These are phyloP conservation scores for Trypanosoma mega DNA, from an alignment of 208 protist genomes.

Conservation along the genomic window DNA sequence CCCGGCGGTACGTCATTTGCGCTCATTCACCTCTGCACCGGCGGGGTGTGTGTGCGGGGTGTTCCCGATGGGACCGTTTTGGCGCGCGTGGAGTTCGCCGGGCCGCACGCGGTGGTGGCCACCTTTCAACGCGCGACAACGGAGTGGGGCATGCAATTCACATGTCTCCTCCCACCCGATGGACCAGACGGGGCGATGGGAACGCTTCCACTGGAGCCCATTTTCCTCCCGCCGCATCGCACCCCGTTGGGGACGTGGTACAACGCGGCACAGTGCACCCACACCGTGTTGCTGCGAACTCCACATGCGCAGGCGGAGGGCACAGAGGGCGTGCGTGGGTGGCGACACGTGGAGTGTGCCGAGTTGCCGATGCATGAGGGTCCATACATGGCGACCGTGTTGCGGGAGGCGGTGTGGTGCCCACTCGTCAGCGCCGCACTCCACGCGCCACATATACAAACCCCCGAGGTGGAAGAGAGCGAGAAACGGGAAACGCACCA, in stretches of 20 bases:
- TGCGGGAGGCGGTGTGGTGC: constrained; percentile 13
- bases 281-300: constrained; percentile 17
- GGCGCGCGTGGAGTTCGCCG: constrained; percentile 18
- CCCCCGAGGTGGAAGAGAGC: neutral
- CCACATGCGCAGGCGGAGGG: neutral
- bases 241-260: constrained; percentile 24
- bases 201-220: constrained; percentile 12
- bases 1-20: too few species aligned
- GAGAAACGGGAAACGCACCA: neutral
- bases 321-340: constrained; percentile 3
- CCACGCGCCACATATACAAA: neutral
- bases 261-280: constrained; percentile 14
- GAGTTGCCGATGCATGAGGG: constrained; percentile 22
- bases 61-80: constrained; percentile 10
- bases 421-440: constrained; percentile 7
- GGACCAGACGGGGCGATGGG: constrained; percentile 10
- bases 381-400: constrained; percentile 17
- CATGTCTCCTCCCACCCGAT: constrained; percentile 19
- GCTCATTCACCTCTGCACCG: too few species aligned
- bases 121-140: constrained; percentile 11
- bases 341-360: constrained; percentile 18
- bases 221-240: constrained; percentile 12
- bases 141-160: constrained; percentile 14
- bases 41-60: too few species aligned
- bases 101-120: constrained; percentile 17